Conservation (phyloP, 331 rosid species). For the Prunus yedoensis region DNA sequence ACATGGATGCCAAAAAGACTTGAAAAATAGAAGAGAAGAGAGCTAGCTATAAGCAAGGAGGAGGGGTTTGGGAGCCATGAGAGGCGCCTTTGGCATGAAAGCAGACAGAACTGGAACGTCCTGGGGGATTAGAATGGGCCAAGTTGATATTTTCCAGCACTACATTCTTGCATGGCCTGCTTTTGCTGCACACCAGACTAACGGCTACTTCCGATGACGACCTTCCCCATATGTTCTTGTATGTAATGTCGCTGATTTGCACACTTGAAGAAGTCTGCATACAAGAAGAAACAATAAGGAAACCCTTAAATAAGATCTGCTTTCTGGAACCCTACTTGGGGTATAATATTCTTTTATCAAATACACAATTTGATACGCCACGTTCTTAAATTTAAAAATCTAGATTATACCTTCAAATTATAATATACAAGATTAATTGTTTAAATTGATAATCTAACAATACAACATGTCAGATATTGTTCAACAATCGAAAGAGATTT, state of each 20-base stretch:
- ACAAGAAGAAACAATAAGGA: background rate
- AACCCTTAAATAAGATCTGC: background rate
- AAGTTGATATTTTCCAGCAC: slow-evolving; percentile 29
- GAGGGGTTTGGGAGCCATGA: slow-evolving; percentile 42
- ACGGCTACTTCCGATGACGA: slow-evolving; percentile 31
- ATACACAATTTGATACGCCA: background rate
- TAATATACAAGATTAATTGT: no score
- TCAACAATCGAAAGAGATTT: background rate
- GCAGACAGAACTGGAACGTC: slow-evolving; percentile 8
- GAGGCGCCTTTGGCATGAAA: slow-evolving; percentile 28
- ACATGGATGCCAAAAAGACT: background rate
- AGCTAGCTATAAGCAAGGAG: slow-evolving; percentile 21
- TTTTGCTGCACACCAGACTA: slow-evolving; percentile 33
- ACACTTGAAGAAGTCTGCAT: slow-evolving; percentile 31
- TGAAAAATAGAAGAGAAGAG: background rate
- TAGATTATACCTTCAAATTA: background rate
- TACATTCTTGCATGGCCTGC: slow-evolving; percentile 44
- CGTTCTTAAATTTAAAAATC: background rate
- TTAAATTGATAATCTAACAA: no score
- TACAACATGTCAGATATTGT: no score
- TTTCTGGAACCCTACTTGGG: background rate
- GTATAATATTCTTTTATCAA: background rate
- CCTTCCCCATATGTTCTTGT: slow-evolving; percentile 44
- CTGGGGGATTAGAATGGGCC: background rate
- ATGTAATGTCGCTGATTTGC: slow-evolving; percentile 42